A percentile compares a stretch with the other conserved stretches of the same genome.
phyloP scores from a whole-genome alignment of 345 rosid species.

The Linum tenue region DNA sequence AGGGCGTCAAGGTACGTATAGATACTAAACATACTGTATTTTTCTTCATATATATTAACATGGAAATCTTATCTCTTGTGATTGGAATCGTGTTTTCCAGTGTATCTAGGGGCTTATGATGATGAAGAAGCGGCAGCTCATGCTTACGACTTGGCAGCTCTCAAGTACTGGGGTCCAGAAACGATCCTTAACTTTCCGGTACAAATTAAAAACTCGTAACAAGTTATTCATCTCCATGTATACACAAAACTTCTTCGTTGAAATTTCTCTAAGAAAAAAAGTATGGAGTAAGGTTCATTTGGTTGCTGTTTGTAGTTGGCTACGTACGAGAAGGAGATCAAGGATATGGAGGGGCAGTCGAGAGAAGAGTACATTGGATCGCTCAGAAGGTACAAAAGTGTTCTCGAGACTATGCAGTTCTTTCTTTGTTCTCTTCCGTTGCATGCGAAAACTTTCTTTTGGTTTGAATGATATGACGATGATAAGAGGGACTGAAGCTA shows the following conservation, averaged over 20 bases:
- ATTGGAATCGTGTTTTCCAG: no score
- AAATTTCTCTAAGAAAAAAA: no score
- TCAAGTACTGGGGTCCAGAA: constrained; percentile 86
- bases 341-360: constrained; percentile 71
- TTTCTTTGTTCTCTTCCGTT: no score
- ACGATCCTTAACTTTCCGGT: constrained; percentile 88
- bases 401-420: no score
- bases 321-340: constrained; percentile 52
- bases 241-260: no score
- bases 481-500: no score
- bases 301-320: constrained; percentile 29
- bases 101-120: constrained; percentile 63
- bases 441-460: no score
- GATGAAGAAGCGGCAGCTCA: constrained; percentile 91
- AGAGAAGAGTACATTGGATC: constrained; percentile 86
- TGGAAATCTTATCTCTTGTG: no score
- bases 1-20: constrained; percentile 62
- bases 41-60: no score
- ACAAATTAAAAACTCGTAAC: background rate
- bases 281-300: background rate
- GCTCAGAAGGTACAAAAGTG: constrained; percentile 51
- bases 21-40: no score
- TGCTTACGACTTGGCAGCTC: constrained; percentile 93
- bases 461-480: background rate
- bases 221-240: background rate